Evolutionary conservation across 805 yeast genomes (phyloP), one percentile per base, ranked within the genome.

Genomic region (Geotrichum ghanense): DNA sequence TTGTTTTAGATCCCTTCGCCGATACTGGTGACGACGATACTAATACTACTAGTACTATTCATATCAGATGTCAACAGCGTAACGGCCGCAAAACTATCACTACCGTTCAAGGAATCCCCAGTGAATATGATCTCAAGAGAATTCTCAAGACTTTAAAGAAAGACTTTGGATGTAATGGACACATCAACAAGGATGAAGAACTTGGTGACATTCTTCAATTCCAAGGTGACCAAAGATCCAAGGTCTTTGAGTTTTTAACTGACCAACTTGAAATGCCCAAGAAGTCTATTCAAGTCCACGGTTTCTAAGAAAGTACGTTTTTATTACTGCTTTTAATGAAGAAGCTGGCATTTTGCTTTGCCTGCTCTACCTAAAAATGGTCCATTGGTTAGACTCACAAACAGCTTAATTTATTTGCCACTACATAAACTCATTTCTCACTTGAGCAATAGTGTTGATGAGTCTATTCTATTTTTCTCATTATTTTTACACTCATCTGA

Each of bases 1-100:
- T n/a, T n/a, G n/a, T n/a, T n/a, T n/a, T n/a, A 75, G 95, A 90
- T 73, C 98, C 98, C 54, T 90, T 90, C 81, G 97, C 97, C 81
- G 98, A 90, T 71, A 89, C 97, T 72, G 97, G 97, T 76, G 97
- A 90, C 79, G 94, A 92, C 73, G 96, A 90, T 69, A 83, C 95
- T 59, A 90, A 90, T 72, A 84, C 95, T 64, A 80, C 94, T 50
- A 88, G 86, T 75, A 87, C 89, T 73, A 86, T 90, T 70, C 98
- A 89, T 71, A 69, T 90, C 68, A 94, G 98, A 77, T 90, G 94
- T 67, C 98, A 90, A 73, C 98, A 90, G 75, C 90, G 98, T 76
- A 90, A 92, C 74, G 98, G 98, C 66, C 89, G 97, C 74, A 90
- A 90, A 73, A 90, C 97, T 53, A 79, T 90, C 66, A 90, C 98